Conservation (phyloP, 768 basidiomycete genomes). For the Boletus rex-veris region DNA sequence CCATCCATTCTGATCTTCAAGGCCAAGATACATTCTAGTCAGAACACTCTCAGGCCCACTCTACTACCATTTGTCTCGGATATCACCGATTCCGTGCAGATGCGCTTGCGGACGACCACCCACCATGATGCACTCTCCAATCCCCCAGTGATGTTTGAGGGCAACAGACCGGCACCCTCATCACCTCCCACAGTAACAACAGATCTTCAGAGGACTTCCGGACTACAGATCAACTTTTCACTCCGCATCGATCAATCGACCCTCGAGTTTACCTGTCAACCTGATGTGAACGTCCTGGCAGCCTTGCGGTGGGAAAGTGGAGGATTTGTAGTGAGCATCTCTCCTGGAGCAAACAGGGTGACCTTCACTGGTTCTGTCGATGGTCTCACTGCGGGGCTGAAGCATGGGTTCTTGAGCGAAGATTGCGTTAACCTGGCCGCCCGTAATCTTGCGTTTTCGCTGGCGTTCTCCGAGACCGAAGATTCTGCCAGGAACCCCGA, state of each 20-base stretch:
- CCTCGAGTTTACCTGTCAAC: slow-evolving; percentile 82
- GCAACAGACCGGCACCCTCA: slow-evolving; percentile 1
- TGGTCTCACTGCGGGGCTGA: slow-evolving; percentile 75
- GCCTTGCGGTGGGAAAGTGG: slow-evolving; percentile 92
- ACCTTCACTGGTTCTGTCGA: slow-evolving; percentile 77
- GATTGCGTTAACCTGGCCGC: slow-evolving; percentile 79
- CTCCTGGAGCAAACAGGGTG: slow-evolving; percentile 67
- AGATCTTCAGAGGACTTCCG: slow-evolving; percentile 32
- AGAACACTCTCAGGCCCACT: slow-evolving; percentile 78
- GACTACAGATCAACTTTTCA: slow-evolving; percentile 77
- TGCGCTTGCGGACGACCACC: slow-evolving; percentile 57
- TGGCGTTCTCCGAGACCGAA: slow-evolving; percentile 59
- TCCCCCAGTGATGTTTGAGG: slow-evolving; percentile 9
- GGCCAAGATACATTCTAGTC: slow-evolving; percentile 83
- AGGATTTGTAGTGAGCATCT: slow-evolving; percentile 77
- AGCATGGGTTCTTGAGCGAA: slow-evolving; percentile 82
- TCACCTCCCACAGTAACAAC: slow-evolving; percentile 18
- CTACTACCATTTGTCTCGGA: slow-evolving; percentile 84
- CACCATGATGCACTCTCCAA: slow-evolving; percentile 17
- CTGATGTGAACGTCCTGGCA: slow-evolving; percentile 90
- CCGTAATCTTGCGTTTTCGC: slow-evolving; percentile 76
- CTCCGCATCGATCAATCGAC: slow-evolving; percentile 89
- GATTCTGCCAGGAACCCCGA: slow-evolving; percentile 33
- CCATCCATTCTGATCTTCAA: slow-evolving; percentile 76
- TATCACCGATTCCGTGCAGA: slow-evolving; percentile 65